phyloP scores from a whole-genome alignment of 1,284 basidiomycete species.

The Heterobasidion annosum region DNA sequence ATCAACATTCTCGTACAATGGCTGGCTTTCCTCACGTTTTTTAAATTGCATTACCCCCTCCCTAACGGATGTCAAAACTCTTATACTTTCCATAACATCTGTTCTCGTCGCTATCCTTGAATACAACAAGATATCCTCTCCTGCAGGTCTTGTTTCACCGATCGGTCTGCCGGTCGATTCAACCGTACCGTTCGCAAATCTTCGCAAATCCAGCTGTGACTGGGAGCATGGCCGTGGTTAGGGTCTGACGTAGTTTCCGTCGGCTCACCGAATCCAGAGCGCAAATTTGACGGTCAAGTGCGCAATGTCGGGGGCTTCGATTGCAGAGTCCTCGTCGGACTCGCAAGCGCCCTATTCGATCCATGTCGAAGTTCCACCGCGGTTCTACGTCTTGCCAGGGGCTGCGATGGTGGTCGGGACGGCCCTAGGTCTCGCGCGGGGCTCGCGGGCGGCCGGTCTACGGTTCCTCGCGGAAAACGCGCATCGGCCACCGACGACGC shows the following conservation, averaged over 20 bases:
- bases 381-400: constrained; percentile 39
- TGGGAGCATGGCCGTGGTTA: not conserved
- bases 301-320: not conserved
- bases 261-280: constrained; percentile 9
- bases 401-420: constrained; percentile 53
- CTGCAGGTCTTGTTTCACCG: too few species aligned
- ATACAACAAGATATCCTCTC: too few species aligned
- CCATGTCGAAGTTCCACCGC: constrained; percentile 26
- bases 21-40: too few species aligned
- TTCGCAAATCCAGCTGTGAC: too few species aligned
- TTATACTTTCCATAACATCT: too few species aligned
- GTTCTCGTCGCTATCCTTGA: too few species aligned
- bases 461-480: constrained; percentile 49
- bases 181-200: too few species aligned
- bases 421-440: constrained; percentile 62
- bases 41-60: too few species aligned
- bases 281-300: not conserved
- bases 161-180: too few species aligned
- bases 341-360: constrained; percentile 15
- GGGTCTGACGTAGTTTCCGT: not conserved
- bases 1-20: too few species aligned
- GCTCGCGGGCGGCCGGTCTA: constrained; percentile 41
- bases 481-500: constrained; percentile 71
- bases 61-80: too few species aligned
- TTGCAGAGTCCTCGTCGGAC: not conserved